phyloP scores from a whole-genome alignment of 2,329 filamentous ascomycete species.

The Stachybotrys echinatus region DNA sequence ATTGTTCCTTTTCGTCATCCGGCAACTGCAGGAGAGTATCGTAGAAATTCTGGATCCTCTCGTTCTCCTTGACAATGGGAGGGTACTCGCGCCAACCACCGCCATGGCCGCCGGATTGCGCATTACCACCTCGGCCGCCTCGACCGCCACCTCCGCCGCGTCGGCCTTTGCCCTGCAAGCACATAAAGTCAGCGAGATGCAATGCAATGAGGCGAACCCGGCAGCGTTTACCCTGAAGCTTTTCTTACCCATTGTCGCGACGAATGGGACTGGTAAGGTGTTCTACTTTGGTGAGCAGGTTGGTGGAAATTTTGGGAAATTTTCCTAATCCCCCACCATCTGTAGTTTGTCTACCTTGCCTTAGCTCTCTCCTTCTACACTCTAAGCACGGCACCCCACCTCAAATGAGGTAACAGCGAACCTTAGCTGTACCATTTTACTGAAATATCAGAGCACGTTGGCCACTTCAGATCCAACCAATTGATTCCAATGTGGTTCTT shows the following conservation, averaged over 20 bases:
- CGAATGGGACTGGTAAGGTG: neutral
- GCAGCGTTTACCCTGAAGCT: slow-evolving; percentile 25
- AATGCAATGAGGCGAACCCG: slow-evolving; percentile 7
- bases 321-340: too few relatives aligned
- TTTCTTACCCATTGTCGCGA: slow-evolving; percentile 30
- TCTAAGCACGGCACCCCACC: too few relatives aligned
- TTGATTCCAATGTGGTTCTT: too few relatives aligned
- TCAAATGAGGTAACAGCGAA: too few relatives aligned
- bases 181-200: slow-evolving; percentile 10
- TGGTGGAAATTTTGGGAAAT: neutral
- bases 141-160: slow-evolving; percentile 30
- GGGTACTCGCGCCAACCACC: slow-evolving; percentile 30
- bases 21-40: slow-evolving; percentile 69
- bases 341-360: too few relatives aligned
- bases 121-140: slow-evolving; percentile 17
- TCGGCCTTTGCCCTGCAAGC: slow-evolving; percentile 27
- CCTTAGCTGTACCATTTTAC: too few relatives aligned
- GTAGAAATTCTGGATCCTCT: slow-evolving; percentile 83
- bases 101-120: slow-evolving; percentile 7
- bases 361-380: too few relatives aligned
- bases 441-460: too few relatives aligned
- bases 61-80: slow-evolving; percentile 67
- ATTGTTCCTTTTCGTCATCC: slow-evolving; percentile 70
- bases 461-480: too few relatives aligned
- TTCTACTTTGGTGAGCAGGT: neutral